Evolutionary conservation across 306 rosid species (phyloP), one percentile per base, ranked within the genome.

Genomic region (Abrus pulchellus): DNA sequence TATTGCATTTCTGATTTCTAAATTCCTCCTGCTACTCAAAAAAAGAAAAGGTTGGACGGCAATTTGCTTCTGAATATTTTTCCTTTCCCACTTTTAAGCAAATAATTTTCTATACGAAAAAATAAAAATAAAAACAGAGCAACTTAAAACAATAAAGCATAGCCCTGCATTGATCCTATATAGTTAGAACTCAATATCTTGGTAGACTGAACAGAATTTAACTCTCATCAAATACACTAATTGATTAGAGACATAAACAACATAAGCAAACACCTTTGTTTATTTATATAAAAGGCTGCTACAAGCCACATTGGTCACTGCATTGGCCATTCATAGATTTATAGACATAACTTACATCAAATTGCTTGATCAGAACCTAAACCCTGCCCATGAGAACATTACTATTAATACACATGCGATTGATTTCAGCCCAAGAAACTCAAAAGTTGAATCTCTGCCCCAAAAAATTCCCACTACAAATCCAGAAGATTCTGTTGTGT

Each of bases 391-490:
- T 54, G 47, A 40, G 12, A 4, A 62, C 33, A 41, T 41, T 69
- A 11, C 4, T 20, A 56, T 59, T 30, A 34, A 56, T 57, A 13
- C 34, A 55, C 30, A 43, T 3, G 11, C 38, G 4, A 32, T 72
- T 72, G 74, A 57, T 73, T 83, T 61, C 62, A 29, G 61, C 72
- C 72, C 60, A 80, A 78, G 76, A 55, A 77, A 78, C 76, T 11
- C 9, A 66, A 30, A n/a, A 9, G 54, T 3, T 38, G 30, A 54
- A 70, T 53, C 33, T 33, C 5, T 13, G 6, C 3, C 43, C 74
- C 13, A 62, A 82, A 45, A 41, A 62, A 52, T 9, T 43, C 11
- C 11, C 64, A 28, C 44, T 59, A 27, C 11, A 27, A 67, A 53
- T 53, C 44, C 33, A 11, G 13, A 69, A 62, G 67, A 30, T 49